Evolutionary conservation across 305 asterid species (phyloP).

Genomic region (Caryopteris hybrid): DNA sequence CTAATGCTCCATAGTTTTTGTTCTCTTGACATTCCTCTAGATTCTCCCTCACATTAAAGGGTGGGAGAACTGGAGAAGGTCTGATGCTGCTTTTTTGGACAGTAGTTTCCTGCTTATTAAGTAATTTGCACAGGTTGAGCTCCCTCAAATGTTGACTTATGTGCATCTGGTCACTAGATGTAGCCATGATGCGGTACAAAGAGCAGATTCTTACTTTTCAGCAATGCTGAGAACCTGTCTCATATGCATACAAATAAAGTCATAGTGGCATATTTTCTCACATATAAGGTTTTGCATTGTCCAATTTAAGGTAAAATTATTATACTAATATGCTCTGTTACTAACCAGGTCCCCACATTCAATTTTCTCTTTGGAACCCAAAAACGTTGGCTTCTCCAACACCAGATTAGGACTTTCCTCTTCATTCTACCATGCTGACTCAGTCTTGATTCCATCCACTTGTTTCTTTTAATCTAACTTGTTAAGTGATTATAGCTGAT

Average conservation of each 20-base stretch:
- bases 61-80: neutral
- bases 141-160: no score
- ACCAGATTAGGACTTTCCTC: no score
- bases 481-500: no score
- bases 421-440: neutral
- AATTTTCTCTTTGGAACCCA: neutral
- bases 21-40: neutral
- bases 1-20: neutral
- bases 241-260: no score
- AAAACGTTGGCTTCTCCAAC: no score
- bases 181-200: neutral
- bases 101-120: neutral
- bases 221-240: no score
- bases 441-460: no score
- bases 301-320: no score
- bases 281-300: neutral
- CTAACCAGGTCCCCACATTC: neutral
- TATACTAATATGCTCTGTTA: neutral
- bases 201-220: no score
- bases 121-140: neutral
- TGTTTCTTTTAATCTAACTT: no score
- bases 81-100: neutral
- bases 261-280: neutral
- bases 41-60: neutral
- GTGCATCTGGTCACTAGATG: neutral